Percentiles rank a stretch among this genome's conserved stretches.
These are phyloP conservation scores for Alternaria angustiovoidea DNA, from an alignment of 2,329 filamentous ascomycete genomes.

Conservation along the genomic window DNA sequence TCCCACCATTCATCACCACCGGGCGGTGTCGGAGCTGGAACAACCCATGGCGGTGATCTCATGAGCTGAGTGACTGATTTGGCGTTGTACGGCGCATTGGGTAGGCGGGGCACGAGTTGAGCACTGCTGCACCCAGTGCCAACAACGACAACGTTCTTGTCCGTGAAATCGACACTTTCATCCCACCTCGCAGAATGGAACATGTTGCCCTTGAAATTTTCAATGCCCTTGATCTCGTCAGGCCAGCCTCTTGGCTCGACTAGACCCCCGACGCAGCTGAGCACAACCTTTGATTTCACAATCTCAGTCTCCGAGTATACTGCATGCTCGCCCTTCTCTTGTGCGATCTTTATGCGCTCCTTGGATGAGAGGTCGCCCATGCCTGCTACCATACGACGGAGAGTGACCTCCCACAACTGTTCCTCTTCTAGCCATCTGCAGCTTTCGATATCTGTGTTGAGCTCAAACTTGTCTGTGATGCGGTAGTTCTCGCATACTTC, in stretches of 20 bases:
- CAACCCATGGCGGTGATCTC: constrained; percentile 66
- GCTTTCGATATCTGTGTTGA: constrained; percentile 65
- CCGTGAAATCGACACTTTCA: constrained; percentile 59
- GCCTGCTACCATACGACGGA: constrained; percentile 61
- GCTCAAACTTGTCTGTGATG: constrained; percentile 65
- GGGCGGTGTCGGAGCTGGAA: constrained; percentile 52
- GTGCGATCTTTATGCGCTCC: constrained; percentile 56
- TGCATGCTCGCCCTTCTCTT: constrained; percentile 55
- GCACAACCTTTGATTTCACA: constrained; percentile 63
- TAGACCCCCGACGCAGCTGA: constrained; percentile 64
- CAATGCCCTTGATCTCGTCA: constrained; percentile 60
- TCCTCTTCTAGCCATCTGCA: constrained; percentile 63
- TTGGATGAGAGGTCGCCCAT: constrained; percentile 62
- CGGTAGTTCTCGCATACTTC: constrained; percentile 62
- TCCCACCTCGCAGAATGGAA: constrained; percentile 68
- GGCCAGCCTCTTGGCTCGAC: constrained; percentile 64
- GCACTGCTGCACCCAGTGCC: constrained; percentile 67
- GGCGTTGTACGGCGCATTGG: constrained; percentile 57
- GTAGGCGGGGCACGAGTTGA: constrained; percentile 63
- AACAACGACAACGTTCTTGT: constrained; percentile 65
- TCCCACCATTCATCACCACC: constrained; percentile 55
- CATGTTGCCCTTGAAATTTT: constrained; percentile 63
- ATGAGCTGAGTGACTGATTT: constrained; percentile 68
- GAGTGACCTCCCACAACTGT: constrained; percentile 63
- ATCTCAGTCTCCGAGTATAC: constrained; percentile 62